A percentile compares a stretch with the other conserved stretches of the same genome.
Conservation (phyloP, 179 eudicot species). For the Patellifolia procumbens region DNA sequence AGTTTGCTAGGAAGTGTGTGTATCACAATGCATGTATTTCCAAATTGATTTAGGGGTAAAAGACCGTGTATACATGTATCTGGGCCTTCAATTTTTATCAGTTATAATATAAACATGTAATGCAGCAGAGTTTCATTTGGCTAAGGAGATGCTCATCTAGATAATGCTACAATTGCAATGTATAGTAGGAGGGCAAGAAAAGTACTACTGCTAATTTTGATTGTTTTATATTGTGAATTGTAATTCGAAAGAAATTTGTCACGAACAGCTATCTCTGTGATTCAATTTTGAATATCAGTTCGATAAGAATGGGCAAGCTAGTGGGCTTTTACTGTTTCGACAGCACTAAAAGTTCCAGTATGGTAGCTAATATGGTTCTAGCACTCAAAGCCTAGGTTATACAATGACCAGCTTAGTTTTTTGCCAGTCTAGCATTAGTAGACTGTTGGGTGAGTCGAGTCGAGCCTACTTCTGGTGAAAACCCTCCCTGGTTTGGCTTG, state of each 20-base stretch:
- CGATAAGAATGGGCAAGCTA: neutral
- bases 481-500: too few relatives aligned
- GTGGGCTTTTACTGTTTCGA: neutral
- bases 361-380: neutral
- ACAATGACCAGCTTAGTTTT: neutral
- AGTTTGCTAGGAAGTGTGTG: slow-evolving; percentile 10
- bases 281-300: neutral
- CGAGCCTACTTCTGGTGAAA: neutral
- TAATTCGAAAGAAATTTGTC: slow-evolving; percentile 11
- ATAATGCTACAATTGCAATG: slow-evolving; percentile 18
- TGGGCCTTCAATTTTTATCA: slow-evolving; percentile 5
- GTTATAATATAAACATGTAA: neutral
- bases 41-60: slow-evolving; percentile 12
- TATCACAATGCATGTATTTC: slow-evolving; percentile 18
- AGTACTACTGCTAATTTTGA: neutral
- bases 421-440: neutral
- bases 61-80: slow-evolving; percentile 25
- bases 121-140: slow-evolving; percentile 19
- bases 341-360: neutral
- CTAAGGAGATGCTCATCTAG: neutral
- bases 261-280: slow-evolving; percentile 1
- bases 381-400: neutral
- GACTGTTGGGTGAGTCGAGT: neutral
- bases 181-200: slow-evolving; percentile 16
- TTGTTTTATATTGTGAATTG: neutral